Evolutionary conservation across 805 yeast genomes (phyloP).

Genomic region (Myxozyma melibiosi): DNA sequence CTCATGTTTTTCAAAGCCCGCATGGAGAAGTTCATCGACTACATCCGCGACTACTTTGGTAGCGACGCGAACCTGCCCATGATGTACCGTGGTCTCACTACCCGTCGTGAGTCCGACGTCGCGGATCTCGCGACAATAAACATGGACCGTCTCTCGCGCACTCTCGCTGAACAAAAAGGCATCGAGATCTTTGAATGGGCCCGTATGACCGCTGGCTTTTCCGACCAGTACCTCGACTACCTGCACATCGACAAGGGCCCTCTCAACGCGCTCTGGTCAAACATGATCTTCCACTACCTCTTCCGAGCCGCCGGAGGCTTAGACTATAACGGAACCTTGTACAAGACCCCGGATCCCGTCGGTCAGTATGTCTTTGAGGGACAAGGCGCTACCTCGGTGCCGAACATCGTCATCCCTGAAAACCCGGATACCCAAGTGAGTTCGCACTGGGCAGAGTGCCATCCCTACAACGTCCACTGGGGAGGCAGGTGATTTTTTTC

Average conservation of each 20-base stretch:
- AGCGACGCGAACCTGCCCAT: constrained; percentile 19
- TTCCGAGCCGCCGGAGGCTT: constrained; percentile 31
- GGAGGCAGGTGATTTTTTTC: constrained; percentile 29
- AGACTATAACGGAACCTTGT: constrained; percentile 14
- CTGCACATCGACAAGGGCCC: constrained; percentile 24
- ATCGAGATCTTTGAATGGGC: constrained; percentile 32
- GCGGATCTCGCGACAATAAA: constrained; percentile 17
- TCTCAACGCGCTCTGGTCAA: constrained; percentile 10
- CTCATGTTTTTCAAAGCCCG: constrained; percentile 26
- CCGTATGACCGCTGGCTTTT: constrained; percentile 14
- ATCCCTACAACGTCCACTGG: constrained; percentile 19
- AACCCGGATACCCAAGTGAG: constrained; percentile 9
- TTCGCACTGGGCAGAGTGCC: constrained; percentile 26
- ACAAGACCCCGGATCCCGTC: constrained; percentile 13
- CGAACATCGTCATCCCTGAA: not conserved
- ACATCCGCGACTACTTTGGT: constrained; percentile 17
- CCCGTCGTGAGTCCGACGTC: constrained; percentile 20
- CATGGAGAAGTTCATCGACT: constrained; percentile 18
- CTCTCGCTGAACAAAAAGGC: constrained; percentile 10
- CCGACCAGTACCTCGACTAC: constrained; percentile 22
- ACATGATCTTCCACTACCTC: constrained; percentile 24
- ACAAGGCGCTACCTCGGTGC: constrained; percentile 5
- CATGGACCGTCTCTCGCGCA: constrained; percentile 29
- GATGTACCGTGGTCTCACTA: constrained; percentile 27
- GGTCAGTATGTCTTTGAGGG: constrained; percentile 19